Base-by-base conservation (phyloP, 2,329 filamentous ascomycete genomes). In the Cordyceps tenuipes region DNA sequence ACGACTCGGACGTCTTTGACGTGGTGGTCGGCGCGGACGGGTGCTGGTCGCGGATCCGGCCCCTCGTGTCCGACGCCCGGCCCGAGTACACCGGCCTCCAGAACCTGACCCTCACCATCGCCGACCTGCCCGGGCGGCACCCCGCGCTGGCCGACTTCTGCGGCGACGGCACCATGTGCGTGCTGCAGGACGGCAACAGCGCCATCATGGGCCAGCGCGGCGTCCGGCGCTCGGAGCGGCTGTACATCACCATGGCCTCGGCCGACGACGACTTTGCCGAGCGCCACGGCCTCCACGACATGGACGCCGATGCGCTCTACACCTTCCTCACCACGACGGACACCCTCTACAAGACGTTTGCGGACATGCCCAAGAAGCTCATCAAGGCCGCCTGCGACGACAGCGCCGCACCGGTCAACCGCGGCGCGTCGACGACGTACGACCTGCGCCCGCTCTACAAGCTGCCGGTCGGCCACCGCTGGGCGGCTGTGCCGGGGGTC, bases 401-500 rank as follows among this genome's bases (percentile, higher is more conserved):
- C 7, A 64, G 68, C 17, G 55, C 62, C 0, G 59, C 34, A 12
- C 57, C 47, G 1, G 59, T 62, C 8, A 64, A 65, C 5, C 49
- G 62, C 1, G 63, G 62, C 9, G 61, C 61, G 0, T 53, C 57
- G 1, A 55, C 70, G 5, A 44, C 31, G 23, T 57, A 57, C 3
- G 64, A 67, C 13, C 29, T 69, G 26, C 66, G 65, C 53, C 65
- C 69, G 0, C 60, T 74, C 0, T 70, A 71, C 64, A 73, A 73
- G 61, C 70, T 84, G 3, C 79, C 80, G 0, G 62, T 76, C 1
- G 75, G 75, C 0, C 62, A 72, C 13, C 54, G 54, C 0, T 84
- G 81, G 79, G 62, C 72, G 5, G 62, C 71, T 12, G 65, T 68
- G 4, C 43, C 70, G 0, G 77, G 79, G 3, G 70, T 77, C 3